Evolutionary conservation across 2,329 filamentous ascomycete genomes (phyloP).

Genomic region (Ceratocystiopsis minuta): DNA sequence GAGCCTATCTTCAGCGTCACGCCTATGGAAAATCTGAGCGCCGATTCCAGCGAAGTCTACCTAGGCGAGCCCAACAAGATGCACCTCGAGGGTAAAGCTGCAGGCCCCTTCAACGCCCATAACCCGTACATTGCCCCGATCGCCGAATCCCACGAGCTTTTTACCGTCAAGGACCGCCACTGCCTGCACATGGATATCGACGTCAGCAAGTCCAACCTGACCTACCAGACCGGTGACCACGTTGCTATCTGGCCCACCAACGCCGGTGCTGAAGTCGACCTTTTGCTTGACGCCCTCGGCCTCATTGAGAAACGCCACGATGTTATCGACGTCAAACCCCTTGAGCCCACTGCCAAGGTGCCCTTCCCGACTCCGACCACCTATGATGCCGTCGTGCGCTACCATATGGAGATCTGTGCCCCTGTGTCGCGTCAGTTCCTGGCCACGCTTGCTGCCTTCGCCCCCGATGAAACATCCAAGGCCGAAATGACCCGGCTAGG

Average conservation of each 20-base stretch:
- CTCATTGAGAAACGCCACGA: slow-evolving; percentile 58
- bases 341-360: slow-evolving; percentile 91
- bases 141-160: slow-evolving; percentile 75
- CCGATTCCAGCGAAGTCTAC: slow-evolving; percentile 68
- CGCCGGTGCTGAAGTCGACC: slow-evolving; percentile 76
- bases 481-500: slow-evolving; percentile 78
- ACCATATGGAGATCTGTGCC: slow-evolving; percentile 92
- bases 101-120: slow-evolving; percentile 87
- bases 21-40: slow-evolving; percentile 54
- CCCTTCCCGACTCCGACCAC: slow-evolving; percentile 95
- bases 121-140: slow-evolving; percentile 96
- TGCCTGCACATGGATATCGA: slow-evolving; percentile 94
- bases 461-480: slow-evolving; percentile 70
- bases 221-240: slow-evolving; percentile 93
- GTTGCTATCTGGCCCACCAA: slow-evolving; percentile 97
- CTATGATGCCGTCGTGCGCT: slow-evolving; percentile 80
- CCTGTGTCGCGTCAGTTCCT: slow-evolving; percentile 94
- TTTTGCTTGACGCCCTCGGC: slow-evolving; percentile 65
- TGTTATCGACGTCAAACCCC: slow-evolving; percentile 75
- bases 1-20: slow-evolving; percentile 78
- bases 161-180: slow-evolving; percentile 77
- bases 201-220: slow-evolving; percentile 72
- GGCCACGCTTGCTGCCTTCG: slow-evolving; percentile 70
- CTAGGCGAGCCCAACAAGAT: slow-evolving; percentile 92
- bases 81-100: slow-evolving; percentile 69